phyloP scores from a whole-genome alignment of 441 rosid species.

The Erodium texanum region DNA sequence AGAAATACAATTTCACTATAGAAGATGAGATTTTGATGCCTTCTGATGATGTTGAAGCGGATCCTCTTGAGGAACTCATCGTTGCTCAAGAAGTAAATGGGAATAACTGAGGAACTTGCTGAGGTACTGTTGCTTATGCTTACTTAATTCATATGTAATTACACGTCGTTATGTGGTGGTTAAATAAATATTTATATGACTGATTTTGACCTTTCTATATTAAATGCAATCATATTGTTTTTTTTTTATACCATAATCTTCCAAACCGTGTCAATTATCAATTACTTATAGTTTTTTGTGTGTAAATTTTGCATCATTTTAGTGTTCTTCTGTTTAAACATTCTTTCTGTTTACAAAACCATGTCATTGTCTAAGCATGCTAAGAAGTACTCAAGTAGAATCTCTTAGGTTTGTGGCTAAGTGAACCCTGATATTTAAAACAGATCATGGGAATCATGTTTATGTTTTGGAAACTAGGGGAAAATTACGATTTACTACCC shows the following conservation, averaged over 20 bases:
- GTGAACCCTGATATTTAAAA: background rate
- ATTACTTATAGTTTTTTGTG: background rate
- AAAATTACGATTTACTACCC: too few relatives aligned
- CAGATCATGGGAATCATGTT: background rate
- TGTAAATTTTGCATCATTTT: background rate
- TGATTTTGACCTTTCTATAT: background rate
- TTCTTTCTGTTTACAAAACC: background rate
- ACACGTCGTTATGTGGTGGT: conserved; percentile 15
- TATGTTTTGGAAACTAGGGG: too few relatives aligned
- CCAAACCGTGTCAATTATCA: background rate
- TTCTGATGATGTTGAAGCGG: conserved; percentile 38
- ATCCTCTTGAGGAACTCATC: conserved; percentile 57
- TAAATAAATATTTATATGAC: conserved; percentile 21
- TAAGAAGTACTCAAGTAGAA: background rate
- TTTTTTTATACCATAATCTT: too few relatives aligned
- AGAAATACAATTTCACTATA: conserved; percentile 51
- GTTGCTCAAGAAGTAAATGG: conserved; percentile 39
- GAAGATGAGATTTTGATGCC: conserved; percentile 72
- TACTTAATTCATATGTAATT: conserved; percentile 23
- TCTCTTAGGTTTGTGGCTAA: background rate
- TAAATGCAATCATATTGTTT: conserved; percentile 2
- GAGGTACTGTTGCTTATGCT: conserved; percentile 6
- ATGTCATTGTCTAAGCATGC: background rate
- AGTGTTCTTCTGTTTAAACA: background rate
- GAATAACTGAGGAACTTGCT: conserved; percentile 19